phyloP scores from a whole-genome alignment of 305 asterid species.

The Solanum hybrid region DNA sequence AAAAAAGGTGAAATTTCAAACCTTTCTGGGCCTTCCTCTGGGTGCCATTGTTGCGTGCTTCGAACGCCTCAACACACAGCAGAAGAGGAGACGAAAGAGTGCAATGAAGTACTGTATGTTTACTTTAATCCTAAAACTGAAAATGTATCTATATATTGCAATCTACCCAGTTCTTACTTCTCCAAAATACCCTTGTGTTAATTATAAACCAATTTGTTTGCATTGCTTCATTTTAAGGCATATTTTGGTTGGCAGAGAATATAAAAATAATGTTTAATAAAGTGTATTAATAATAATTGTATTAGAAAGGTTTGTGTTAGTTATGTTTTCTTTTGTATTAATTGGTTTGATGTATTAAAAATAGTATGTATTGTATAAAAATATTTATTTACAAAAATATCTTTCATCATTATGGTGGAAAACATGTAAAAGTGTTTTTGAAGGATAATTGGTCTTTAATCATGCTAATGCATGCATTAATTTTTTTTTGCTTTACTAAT shows the following conservation, averaged over 20 bases:
- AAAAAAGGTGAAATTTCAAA: background rate
- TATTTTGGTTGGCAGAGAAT: background rate
- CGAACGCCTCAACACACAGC: background rate
- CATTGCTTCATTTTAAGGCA: background rate
- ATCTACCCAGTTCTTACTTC: background rate
- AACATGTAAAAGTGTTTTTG: background rate
- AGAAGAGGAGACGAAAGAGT: background rate
- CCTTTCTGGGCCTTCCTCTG: slow-evolving; percentile 15
- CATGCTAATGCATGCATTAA: background rate
- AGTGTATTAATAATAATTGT: background rate
- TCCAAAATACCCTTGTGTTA: background rate
- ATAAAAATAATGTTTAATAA: background rate
- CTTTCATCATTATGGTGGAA: background rate
- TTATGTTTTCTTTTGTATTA: too few relatives aligned
- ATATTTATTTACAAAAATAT: background rate
- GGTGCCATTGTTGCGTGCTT: slow-evolving; percentile 2
- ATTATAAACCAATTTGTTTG: background rate
- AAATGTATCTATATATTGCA: background rate
- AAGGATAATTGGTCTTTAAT: background rate
- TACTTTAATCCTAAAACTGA: background rate
- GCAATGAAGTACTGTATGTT: background rate
- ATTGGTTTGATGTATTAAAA: background rate
- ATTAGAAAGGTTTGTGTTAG: background rate
- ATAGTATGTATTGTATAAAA: background rate
- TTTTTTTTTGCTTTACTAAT: background rate